These are phyloP conservation scores for Boletus coccyginus DNA, from an alignment of 768 basidiomycete species.

Conservation along the genomic window DNA sequence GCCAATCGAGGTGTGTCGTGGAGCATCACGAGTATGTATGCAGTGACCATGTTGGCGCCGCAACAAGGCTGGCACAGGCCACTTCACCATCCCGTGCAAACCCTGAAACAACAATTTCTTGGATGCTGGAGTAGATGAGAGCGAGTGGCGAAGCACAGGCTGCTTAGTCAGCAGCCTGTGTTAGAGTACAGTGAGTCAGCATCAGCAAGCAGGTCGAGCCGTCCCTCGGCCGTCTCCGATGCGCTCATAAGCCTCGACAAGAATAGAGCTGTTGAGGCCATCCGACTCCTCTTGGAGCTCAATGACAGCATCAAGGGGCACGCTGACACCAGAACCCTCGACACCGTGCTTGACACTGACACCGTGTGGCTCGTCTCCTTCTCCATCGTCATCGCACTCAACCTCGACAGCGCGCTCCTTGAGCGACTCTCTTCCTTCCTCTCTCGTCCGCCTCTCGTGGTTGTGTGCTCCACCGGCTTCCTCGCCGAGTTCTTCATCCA, in stretches of 20 bases:
- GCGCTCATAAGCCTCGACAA: slow-evolving; percentile 66
- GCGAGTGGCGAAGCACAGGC: too few species aligned
- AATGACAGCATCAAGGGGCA: slow-evolving; percentile 81
- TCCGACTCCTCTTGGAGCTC: slow-evolving; percentile 73
- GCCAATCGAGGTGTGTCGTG: too few species aligned
- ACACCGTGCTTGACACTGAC: slow-evolving; percentile 53
- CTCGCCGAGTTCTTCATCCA: slow-evolving; percentile 87
- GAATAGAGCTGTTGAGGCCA: slow-evolving; percentile 63
- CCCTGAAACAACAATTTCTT: slow-evolving; percentile 91
- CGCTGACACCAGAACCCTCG: slow-evolving; percentile 55
- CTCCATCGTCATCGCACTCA: slow-evolving; percentile 83
- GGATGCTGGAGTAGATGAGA: slow-evolving; percentile 27
- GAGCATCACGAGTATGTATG: too few species aligned
- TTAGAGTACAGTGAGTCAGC: too few species aligned
- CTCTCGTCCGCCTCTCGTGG: slow-evolving; percentile 43
- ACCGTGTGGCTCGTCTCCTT: slow-evolving; percentile 58
- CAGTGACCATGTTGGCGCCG: too few species aligned
- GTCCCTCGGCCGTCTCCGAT: too few species aligned
- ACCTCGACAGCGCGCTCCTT: slow-evolving; percentile 57
- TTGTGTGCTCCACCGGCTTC: slow-evolving; percentile 83
- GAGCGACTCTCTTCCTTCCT: slow-evolving; percentile 60
- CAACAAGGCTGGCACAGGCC: slow-evolving; percentile 70
- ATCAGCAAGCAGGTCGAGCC: too few species aligned
- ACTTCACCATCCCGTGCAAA: slow-evolving; percentile 86
- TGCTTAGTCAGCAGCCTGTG: too few species aligned